Evolutionary conservation across 2,329 filamentous ascomycete genomes (phyloP).

Genomic region (Juglanconis oblonga): DNA sequence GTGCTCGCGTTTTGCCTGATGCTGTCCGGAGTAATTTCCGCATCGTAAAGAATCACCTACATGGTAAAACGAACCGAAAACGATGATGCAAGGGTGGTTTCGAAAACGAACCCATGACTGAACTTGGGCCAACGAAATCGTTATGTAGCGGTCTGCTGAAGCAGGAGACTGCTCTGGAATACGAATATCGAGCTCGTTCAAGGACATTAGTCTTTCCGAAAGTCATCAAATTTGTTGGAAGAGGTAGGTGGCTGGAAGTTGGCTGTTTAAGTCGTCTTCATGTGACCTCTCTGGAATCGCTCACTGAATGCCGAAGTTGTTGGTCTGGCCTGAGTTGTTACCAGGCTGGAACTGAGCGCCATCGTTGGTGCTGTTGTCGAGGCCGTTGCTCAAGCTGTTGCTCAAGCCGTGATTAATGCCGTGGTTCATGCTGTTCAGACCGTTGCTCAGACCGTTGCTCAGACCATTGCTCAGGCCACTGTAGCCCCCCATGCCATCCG

Average conservation of each 20-base stretch:
- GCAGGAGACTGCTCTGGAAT: background rate
- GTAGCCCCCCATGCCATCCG: constrained; percentile 3
- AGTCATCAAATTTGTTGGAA: background rate
- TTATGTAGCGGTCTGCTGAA: background rate
- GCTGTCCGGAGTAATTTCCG: background rate
- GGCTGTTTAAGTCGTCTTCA: background rate
- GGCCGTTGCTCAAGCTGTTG: background rate
- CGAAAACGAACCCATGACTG: background rate
- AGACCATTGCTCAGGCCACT: background rate
- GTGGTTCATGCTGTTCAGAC: background rate
- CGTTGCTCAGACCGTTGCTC: background rate
- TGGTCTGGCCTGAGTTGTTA: background rate
- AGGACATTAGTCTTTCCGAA: background rate
- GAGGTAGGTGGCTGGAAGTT: background rate
- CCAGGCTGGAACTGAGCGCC: constrained; percentile 13
- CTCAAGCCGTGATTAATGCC: background rate
- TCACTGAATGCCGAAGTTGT: constrained; percentile 5
- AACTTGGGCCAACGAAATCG: background rate
- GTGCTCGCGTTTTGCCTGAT: background rate
- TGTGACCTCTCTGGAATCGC: background rate
- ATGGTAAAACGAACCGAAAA: background rate
- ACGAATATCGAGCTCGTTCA: background rate
- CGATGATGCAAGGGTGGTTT: background rate
- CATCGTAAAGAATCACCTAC: background rate
- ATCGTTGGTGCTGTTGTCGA: background rate